Percentiles rank a stretch among this genome's conserved stretches.
These are phyloP conservation scores for Aegilops longissima DNA, from an alignment of 176 grass and related monocot species.

Conservation along the genomic window DNA sequence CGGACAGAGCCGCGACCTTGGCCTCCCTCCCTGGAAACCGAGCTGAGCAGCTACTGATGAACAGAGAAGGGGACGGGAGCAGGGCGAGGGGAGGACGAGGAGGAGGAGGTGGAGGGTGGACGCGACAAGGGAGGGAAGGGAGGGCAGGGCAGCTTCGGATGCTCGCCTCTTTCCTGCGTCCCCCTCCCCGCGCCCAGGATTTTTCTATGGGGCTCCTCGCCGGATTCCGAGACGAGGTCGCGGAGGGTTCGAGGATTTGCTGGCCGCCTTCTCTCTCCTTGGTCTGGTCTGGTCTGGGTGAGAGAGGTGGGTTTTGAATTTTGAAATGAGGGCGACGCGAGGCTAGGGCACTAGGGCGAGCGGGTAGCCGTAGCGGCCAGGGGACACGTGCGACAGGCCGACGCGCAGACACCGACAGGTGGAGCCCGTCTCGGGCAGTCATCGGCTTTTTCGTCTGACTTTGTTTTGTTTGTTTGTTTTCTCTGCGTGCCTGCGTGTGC, in stretches of 20 bases:
- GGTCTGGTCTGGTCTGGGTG: background rate
- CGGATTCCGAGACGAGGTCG: conserved; percentile 37
- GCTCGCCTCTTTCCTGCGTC: conserved; percentile 22
- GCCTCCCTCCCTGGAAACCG: background rate
- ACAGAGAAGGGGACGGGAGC: background rate
- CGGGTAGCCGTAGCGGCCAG: conserved; percentile 44
- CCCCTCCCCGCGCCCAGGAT: conserved; percentile 29
- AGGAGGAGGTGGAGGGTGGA: background rate
- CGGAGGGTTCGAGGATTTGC: conserved; percentile 12
- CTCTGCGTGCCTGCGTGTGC: background rate
- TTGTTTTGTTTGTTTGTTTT: background rate
- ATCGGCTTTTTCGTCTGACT: background rate
- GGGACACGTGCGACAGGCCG: background rate
- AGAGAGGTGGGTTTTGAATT: conserved; percentile 40
- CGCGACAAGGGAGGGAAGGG: conserved; percentile 1
- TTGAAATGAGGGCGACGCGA: conserved; percentile 28
- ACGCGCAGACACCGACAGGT: background rate
- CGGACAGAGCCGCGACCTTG: background rate
- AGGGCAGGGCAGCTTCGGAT: conserved; percentile 37
- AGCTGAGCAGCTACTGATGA: background rate
- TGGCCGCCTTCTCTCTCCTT: background rate
- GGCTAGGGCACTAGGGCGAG: background rate
- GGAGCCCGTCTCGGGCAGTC: background rate
- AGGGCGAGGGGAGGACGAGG: background rate
- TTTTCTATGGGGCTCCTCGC: conserved; percentile 36